These are phyloP conservation scores for Knoxdaviesia proteae DNA, from an alignment of 2,329 filamentous ascomycete species.

Conservation along the genomic window DNA sequence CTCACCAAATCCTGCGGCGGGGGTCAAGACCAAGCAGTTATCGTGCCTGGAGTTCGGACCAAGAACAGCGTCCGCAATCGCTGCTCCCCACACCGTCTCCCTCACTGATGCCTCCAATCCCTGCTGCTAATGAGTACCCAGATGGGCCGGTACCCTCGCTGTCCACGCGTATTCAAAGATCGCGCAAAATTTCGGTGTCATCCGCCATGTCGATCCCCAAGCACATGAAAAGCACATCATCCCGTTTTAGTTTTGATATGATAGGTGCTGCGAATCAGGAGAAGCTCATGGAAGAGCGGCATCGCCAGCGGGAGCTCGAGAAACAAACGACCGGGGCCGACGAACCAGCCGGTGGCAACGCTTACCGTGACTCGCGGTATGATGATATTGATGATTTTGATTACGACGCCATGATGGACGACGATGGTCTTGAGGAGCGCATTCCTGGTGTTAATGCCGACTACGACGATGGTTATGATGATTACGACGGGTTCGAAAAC, in stretches of 20 bases:
- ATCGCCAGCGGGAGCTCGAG: conserved; percentile 44
- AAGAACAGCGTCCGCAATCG: background rate
- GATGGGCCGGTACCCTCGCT: no score
- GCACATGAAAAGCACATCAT: conserved; percentile 58
- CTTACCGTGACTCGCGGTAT: conserved; percentile 26
- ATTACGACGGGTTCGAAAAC: conserved; percentile 12
- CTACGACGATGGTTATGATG: conserved; percentile 18
- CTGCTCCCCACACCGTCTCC: background rate
- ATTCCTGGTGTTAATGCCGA: conserved; percentile 38
- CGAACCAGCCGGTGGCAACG: conserved; percentile 10
- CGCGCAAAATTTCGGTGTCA: conserved; percentile 30
- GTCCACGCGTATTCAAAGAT: conserved; percentile 8
- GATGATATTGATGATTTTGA: conserved; percentile 42
- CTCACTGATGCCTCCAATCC: conserved; percentile 7
- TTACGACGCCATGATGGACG: conserved; percentile 43
- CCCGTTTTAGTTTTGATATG: conserved; percentile 68
- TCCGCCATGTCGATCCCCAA: conserved; percentile 30
- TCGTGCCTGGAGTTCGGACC: conserved; percentile 1
- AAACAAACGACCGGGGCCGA: conserved; percentile 23
- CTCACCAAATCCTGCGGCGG: conserved; percentile 1
- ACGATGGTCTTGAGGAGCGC: conserved; percentile 44
- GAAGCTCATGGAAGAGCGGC: conserved; percentile 51
- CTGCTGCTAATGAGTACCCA: conserved; percentile 10
- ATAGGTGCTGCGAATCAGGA: conserved; percentile 46
- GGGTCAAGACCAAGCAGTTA: conserved; percentile 1